Base-by-base conservation (phyloP, 495 filamentous ascomycete genomes). In the Astrocystis sublimbata region DNA sequence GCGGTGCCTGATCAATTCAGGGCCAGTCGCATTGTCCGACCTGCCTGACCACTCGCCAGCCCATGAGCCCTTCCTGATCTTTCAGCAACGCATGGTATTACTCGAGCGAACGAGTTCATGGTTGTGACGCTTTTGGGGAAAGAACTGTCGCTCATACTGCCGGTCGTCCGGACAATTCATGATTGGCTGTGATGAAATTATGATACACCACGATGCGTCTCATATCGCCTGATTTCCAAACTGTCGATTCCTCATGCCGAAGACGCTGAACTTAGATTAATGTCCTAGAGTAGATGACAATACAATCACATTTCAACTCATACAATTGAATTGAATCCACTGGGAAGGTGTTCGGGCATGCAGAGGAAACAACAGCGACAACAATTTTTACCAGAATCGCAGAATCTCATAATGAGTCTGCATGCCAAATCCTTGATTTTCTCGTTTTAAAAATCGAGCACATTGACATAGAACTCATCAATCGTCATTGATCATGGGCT, bases 381-480 rank as follows among this genome's bases (percentile, higher is more conserved):
- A 13, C 10, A 17, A 30, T 19, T 42, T 62, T 24, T 58, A 70
- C 40, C 65, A 81, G 26, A 71, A 71, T 57, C 76, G 76, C 17
- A 88, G 88, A n/a, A n/a, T n/a, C n/a, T n/a, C n/a, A n/a, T n/a
- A n/a, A n/a, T n/a, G n/a, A 57, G 75, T 90, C 61, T 90, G 89
- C 71, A 86, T 89, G 50, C 88, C 88, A 38, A 89, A 87, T 45
- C 79, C 88, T 40, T 85, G 87, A n/a, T 66, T 90, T 90, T 78
- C 90, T 89, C 76, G 74, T 80, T 2, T 67, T 77, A 6, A 54
- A 73, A 38, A 58, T 42, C 9, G 81, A 84, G 59, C 83, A 85
- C 17, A 80, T 93, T 63, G 90, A 94, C 68, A 61, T 90, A 9
- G 75, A 82, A 38, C 84, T 88, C 15, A 86, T 81, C n/a, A 78